A percentile compares a stretch with the other conserved stretches of the same genome.
phyloP scores from a whole-genome alignment of 1,284 basidiomycete genomes.

The Flammula alnicola region DNA sequence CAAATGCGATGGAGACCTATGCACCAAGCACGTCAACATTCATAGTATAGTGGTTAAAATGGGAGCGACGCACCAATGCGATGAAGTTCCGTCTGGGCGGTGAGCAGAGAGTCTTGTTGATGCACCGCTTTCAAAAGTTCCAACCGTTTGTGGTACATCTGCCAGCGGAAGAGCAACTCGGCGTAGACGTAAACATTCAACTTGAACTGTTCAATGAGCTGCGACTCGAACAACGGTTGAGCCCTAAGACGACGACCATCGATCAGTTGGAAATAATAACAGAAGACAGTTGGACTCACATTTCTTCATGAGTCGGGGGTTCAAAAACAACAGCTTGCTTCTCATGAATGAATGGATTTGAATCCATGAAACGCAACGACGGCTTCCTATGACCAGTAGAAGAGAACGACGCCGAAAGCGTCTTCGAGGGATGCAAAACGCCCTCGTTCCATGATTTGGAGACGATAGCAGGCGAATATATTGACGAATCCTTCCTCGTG shows the following conservation, averaged over 20 bases:
- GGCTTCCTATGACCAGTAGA: slow-evolving; percentile 40
- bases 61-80: slow-evolving; percentile 39
- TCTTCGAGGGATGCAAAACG: slow-evolving; percentile 27
- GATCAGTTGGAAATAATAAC: not conserved
- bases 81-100: slow-evolving; percentile 36
- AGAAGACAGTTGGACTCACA: slow-evolving; percentile 19
- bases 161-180: slow-evolving; percentile 75
- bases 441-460: slow-evolving; percentile 64
- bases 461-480: slow-evolving; percentile 35
- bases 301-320: slow-evolving; percentile 24
- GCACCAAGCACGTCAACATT: too few species aligned
- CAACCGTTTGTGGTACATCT: slow-evolving; percentile 66
- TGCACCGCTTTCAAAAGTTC: slow-evolving; percentile 70
- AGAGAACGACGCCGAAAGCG: slow-evolving; percentile 44
- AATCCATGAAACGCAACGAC: slow-evolving; percentile 27
- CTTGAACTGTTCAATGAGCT: slow-evolving; percentile 52
- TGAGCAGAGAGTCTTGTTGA: slow-evolving; percentile 25
- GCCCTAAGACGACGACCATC: slow-evolving; percentile 22
- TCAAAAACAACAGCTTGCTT: slow-evolving; percentile 36
- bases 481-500: slow-evolving; percentile 34
- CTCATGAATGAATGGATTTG: slow-evolving; percentile 26
- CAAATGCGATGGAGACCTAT: slow-evolving; percentile 41
- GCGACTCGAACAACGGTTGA: slow-evolving; percentile 35
- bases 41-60: not conserved
- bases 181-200: slow-evolving; percentile 74